Conservation (phyloP, 345 rosid species). For the Chamaenerion angustifolium region DNA sequence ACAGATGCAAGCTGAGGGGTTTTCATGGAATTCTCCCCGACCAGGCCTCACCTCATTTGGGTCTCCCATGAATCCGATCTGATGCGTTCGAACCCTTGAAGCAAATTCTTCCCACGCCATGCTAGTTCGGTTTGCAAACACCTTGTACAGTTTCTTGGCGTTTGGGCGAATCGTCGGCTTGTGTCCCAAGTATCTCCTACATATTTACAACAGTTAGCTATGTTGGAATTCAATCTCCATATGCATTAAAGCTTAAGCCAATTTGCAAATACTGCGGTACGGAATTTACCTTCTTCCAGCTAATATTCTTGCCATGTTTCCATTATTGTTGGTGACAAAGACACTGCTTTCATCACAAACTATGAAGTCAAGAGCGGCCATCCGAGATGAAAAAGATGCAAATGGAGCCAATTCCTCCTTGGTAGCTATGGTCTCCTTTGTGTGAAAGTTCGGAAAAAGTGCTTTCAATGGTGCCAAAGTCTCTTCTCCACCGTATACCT, state of each 20-base stretch:
- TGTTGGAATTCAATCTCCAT: no score
- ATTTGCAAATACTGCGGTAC: no score
- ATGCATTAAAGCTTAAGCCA: no score
- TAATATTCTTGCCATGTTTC: constrained; percentile 90
- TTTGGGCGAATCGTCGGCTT: constrained; percentile 81
- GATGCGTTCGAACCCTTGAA: constrained; percentile 35
- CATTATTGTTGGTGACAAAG: constrained; percentile 88
- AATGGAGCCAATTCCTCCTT: constrained; percentile 61
- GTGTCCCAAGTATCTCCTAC: constrained; percentile 91
- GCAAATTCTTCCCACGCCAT: constrained; percentile 84
- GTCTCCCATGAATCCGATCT: constrained; percentile 81
- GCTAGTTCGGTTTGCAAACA: constrained; percentile 49
- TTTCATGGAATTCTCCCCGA: constrained; percentile 77
- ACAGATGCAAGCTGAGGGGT: constrained; percentile 73
- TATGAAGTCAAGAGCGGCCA: constrained; percentile 91
- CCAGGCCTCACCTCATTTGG: constrained; percentile 72
- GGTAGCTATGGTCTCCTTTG: constrained; percentile 70
- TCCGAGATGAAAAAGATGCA: constrained; percentile 62
- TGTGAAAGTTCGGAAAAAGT: constrained; percentile 73
- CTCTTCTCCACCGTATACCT: constrained; percentile 78
- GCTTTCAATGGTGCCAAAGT: constrained; percentile 64
- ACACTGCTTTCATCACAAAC: constrained; percentile 92
- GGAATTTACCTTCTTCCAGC: constrained; percentile 68
- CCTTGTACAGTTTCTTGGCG: constrained; percentile 53
- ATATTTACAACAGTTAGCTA: not conserved